Evolutionary conservation across 176 grass and related monocot species (phyloP).

Genomic region (Phyllostachys edulis): DNA sequence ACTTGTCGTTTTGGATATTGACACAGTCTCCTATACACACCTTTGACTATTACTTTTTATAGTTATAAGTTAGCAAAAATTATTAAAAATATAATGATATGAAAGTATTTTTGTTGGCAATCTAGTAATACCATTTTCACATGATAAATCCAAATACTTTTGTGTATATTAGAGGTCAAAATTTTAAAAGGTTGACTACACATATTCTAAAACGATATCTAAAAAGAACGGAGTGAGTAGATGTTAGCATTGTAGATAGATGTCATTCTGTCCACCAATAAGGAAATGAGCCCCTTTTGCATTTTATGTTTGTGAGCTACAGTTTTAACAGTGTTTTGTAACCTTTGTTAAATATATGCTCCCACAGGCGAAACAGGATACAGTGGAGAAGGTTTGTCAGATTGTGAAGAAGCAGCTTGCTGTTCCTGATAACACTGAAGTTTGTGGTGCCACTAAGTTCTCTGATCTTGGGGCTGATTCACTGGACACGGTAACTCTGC

Average conservation of each 20-base stretch:
- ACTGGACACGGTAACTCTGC: constrained; percentile 52
- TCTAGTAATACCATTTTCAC: too few relatives aligned
- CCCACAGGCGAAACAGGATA: constrained; percentile 53
- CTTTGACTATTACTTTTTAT: too few relatives aligned
- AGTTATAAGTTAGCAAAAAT: too few relatives aligned
- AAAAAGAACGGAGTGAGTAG: too few relatives aligned
- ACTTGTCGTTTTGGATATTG: too few relatives aligned
- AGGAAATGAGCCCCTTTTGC: background rate
- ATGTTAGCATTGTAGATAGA: background rate
- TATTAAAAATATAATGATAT: too few relatives aligned
- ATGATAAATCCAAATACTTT: too few relatives aligned
- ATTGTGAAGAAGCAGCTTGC: constrained; percentile 76
- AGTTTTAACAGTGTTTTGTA: background rate
- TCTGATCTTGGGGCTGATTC: constrained; percentile 65
- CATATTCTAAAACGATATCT: too few relatives aligned
- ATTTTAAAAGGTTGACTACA: too few relatives aligned
- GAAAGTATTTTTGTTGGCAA: too few relatives aligned
- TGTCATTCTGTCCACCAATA: background rate
- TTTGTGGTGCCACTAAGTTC: constrained; percentile 51
- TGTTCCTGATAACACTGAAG: constrained; percentile 37
- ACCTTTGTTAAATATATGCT: background rate
- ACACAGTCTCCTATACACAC: too few relatives aligned
- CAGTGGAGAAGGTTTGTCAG: constrained; percentile 59
- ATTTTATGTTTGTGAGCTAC: background rate
- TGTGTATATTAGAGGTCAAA: too few relatives aligned